Conservation (phyloP, 441 rosid species). For the Gossypium schwendimanii region DNA sequence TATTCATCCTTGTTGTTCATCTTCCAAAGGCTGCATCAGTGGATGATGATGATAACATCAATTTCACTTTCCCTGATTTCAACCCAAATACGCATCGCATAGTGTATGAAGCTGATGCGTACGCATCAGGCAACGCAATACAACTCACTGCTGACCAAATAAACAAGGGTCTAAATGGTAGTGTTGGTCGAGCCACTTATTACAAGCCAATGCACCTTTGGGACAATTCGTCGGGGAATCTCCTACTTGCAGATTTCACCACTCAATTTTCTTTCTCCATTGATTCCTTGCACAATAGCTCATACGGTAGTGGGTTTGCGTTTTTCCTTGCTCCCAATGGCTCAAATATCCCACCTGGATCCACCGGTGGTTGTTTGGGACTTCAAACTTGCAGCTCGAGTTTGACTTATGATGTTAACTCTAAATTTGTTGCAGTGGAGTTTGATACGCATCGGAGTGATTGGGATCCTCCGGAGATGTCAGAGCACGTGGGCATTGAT, state of each 20-base stretch:
- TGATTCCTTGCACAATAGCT: background rate
- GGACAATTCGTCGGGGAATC: slow-evolving; percentile 13
- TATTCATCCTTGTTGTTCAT: background rate
- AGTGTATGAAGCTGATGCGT: background rate
- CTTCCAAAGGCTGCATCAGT: background rate
- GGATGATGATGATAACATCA: background rate
- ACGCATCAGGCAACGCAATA: background rate
- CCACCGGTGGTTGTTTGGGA: slow-evolving; percentile 8
- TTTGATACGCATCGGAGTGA: background rate
- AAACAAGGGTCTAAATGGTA: background rate
- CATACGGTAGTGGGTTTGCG: slow-evolving; percentile 16
- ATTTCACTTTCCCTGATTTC: background rate
- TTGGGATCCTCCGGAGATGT: background rate
- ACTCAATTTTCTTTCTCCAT: slow-evolving; percentile 19
- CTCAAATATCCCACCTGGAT: background rate
- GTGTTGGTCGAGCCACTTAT: slow-evolving; percentile 19
- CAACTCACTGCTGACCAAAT: background rate
- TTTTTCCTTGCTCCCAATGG: slow-evolving; percentile 23
- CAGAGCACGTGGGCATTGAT: background rate
- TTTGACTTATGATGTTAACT: background rate
- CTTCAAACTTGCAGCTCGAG: background rate
- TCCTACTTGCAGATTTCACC: slow-evolving; percentile 16
- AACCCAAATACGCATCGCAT: background rate
- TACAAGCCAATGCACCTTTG: slow-evolving; percentile 21
- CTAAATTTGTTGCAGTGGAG: slow-evolving; percentile 8